Evolutionary conservation across 2,329 filamentous ascomycete species (phyloP), one percentile per base, ranked within the genome.

Genomic region (Ascochyta viciae-villosae): DNA sequence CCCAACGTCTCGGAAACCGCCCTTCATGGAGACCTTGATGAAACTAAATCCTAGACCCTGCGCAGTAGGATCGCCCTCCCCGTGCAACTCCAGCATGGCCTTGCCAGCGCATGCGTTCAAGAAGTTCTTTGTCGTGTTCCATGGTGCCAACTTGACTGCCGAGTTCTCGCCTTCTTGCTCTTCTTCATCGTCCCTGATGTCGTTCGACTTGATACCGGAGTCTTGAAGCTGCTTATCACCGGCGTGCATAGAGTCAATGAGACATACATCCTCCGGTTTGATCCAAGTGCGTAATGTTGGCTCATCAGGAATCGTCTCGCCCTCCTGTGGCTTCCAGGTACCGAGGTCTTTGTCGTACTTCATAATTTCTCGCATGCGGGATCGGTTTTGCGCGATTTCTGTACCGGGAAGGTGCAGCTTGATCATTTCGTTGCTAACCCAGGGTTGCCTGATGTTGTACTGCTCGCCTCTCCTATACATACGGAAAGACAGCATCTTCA

Each of bases 21-120:
- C 95, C 77, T 99, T 99, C 95, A 99, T 99, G 1, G 92, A 96
- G 0, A 93, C 97, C 71, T 95, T 92, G 75, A 99, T 93, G 75
- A 99, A 97, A 73, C 91, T 97, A 80, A 98, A 96, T 2, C 91
- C 95, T 57, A 97, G 87, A 2, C 95, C 95, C 67, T 93, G 90
- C 23, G 92, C 92, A 0, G 94, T 96, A 3, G 95, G 95, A 72
- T 99, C 95, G 52, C 95, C 95, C 63, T 96, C 91, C 19, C 95
- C 95, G 66, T 97, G 93, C 12, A 99, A 84, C 65, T 93, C 90
- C 41, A 99, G 84, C 95, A 99, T 99, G 3, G 95, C 95, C 74
- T 99, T 99, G 56, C 92, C 92, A 57, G 92, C 89, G 45, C 91
- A 94, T 1, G 95, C 95, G 63, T 97, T 90, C 56, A 97, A 85